Evolutionary conservation across 345 rosid genomes (phyloP).

Genomic region (Firmiana major): DNA sequence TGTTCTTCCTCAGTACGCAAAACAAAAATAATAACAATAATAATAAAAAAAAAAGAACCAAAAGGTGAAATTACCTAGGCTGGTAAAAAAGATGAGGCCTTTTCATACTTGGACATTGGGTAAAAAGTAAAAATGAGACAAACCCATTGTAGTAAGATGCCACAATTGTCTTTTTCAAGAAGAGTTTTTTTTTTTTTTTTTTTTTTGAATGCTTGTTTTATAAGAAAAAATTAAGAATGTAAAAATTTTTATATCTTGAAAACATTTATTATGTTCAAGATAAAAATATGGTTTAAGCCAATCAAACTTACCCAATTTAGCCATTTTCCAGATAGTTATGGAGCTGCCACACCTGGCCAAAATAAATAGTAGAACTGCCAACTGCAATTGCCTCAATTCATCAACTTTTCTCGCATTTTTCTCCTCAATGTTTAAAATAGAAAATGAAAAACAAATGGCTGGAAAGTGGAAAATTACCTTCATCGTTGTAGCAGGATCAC

Average conservation of each 20-base stretch:
- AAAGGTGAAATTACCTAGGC: background rate
- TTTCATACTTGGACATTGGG: too few species aligned
- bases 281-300: background rate
- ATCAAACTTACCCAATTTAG: slow-evolving; percentile 60
- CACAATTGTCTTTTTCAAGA: background rate
- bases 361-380: slow-evolving; percentile 80
- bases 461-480: slow-evolving; percentile 42
- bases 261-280: too few species aligned
- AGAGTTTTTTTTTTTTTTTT: background rate
- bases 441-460: too few species aligned
- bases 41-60: background rate
- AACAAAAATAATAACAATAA: too few species aligned
- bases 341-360: slow-evolving; percentile 81
- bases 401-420: slow-evolving; percentile 16
- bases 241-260: too few species aligned
- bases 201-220: background rate
- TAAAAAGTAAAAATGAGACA: background rate
- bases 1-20: background rate
- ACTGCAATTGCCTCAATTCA: slow-evolving; percentile 46
- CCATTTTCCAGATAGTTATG: slow-evolving; percentile 82
- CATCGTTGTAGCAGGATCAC: slow-evolving; percentile 88
- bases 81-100: background rate
- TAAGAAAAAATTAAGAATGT: background rate
- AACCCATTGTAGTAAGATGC: background rate
- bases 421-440: background rate